phyloP scores from a whole-genome alignment of 768 basidiomycete genomes.

The Lactarius deliciosus region DNA sequence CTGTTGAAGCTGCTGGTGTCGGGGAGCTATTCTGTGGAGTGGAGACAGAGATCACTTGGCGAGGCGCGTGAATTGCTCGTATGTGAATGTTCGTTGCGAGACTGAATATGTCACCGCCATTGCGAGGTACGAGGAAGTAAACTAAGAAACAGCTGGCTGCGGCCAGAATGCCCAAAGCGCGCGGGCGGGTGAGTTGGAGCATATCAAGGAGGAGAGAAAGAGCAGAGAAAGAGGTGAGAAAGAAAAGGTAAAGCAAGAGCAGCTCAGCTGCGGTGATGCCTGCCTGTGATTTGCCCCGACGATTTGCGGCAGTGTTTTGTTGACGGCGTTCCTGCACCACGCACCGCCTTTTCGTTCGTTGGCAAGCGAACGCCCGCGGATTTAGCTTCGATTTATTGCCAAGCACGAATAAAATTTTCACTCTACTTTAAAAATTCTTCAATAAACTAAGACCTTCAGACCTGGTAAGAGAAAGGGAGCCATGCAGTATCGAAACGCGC shows the following conservation, averaged over 20 bases:
- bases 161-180: conserved; percentile 35
- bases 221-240: neutral
- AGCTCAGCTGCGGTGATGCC: neutral
- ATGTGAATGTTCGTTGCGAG: neutral
- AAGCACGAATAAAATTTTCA: neutral
- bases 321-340: neutral
- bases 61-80: conserved; percentile 19
- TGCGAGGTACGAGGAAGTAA: conserved; percentile 32
- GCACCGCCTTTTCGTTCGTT: neutral
- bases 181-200: conserved; percentile 32
- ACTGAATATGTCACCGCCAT: no score
- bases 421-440: neutral
- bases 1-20: neutral
- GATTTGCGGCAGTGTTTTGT: conserved; percentile 3
- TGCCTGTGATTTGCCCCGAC: neutral
- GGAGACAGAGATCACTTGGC: conserved; percentile 20
- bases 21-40: neutral
- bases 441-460: neutral
- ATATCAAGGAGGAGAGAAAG: conserved; percentile 5
- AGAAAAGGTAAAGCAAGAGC: neutral
- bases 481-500: neutral
- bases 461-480: neutral
- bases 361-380: conserved; percentile 1
- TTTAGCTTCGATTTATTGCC: neutral
- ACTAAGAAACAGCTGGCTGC: conserved; percentile 34